phyloP scores from a whole-genome alignment of 225 moss, liverwort and hornwort species.

The Pseudoscleropodium purum region DNA sequence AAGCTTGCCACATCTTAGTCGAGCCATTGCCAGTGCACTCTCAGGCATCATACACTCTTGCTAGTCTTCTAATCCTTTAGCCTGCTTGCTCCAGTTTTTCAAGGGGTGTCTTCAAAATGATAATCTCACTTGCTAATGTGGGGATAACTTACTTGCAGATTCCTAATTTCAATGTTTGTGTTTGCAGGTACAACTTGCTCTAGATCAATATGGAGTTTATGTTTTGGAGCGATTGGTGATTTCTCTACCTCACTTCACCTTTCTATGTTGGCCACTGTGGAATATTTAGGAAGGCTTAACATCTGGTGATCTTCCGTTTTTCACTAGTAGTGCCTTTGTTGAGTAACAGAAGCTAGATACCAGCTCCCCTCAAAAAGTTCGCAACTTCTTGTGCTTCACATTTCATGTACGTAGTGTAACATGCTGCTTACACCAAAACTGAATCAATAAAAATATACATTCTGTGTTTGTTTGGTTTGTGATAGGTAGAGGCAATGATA shows the following conservation, averaged over 20 bases:
- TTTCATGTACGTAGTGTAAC: not conserved
- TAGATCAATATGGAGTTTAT: slow-evolving; percentile 43
- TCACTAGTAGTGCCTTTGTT: not conserved
- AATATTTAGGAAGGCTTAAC: not conserved
- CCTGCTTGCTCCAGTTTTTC: not conserved
- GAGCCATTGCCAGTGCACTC: not conserved
- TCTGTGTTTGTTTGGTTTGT: not conserved
- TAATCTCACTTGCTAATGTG: not conserved
- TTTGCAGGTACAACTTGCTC: slow-evolving; percentile 19
- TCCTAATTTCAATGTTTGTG: not conserved
- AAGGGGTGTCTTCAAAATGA: not conserved
- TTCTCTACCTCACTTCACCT: not conserved
- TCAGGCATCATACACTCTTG: not conserved
- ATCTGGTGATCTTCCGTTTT: not conserved
- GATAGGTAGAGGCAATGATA: slow-evolving; percentile 44
- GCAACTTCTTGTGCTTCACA: not conserved
- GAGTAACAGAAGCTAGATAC: not conserved
- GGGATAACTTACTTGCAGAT: not conserved
- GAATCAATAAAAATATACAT: not conserved
- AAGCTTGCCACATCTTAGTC: not conserved
- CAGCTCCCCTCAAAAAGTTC: not conserved
- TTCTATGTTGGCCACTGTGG: not conserved
- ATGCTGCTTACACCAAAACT: not conserved
- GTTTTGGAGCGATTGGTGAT: slow-evolving; percentile 50
- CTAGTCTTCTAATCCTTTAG: not conserved